Evolutionary conservation across 2,329 filamentous ascomycete genomes (phyloP).

Genomic region (Talaromyces sp.): DNA sequence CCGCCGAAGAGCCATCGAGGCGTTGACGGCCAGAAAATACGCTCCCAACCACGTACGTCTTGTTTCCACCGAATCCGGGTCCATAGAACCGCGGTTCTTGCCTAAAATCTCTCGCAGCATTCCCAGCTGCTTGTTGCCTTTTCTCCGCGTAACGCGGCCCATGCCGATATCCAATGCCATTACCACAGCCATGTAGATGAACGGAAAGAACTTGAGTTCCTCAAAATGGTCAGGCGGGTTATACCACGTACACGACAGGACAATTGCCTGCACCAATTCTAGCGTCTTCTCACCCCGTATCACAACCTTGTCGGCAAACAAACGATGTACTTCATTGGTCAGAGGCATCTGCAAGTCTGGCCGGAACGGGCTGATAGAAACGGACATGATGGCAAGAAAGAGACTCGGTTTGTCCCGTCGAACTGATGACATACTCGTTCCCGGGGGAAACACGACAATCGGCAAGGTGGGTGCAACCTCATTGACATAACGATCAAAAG

Average conservation of each 20-base stretch:
- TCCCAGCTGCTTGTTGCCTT: constrained; percentile 25
- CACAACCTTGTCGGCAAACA: constrained; percentile 70
- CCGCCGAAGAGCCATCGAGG: constrained; percentile 55
- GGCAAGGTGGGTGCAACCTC: constrained; percentile 54
- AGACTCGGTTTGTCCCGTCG: constrained; percentile 57
- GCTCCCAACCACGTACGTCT: constrained; percentile 57
- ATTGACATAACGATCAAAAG: constrained; percentile 55
- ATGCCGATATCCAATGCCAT: constrained; percentile 83
- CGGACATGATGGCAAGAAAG: constrained; percentile 55
- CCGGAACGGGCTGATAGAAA: constrained; percentile 49
- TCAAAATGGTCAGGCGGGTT: constrained; percentile 77
- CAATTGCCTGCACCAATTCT: constrained; percentile 75
- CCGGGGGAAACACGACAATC: constrained; percentile 53
- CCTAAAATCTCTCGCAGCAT: constrained; percentile 35
- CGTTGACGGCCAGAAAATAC: constrained; percentile 58
- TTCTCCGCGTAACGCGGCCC: constrained; percentile 49
- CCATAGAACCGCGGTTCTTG: constrained; percentile 30
- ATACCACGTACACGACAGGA: constrained; percentile 78
- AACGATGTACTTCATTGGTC: constrained; percentile 65
- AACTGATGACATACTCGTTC: constrained; percentile 50
- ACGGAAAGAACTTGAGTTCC: constrained; percentile 84
- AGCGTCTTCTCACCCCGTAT: constrained; percentile 74
- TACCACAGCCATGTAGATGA: constrained; percentile 73
- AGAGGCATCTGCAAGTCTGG: constrained; percentile 58
- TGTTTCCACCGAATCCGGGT: constrained; percentile 53